Percentiles rank a stretch among this genome's conserved stretches.
These are phyloP conservation scores for Bruguiera gymnorhiza DNA, from an alignment of 345 rosid species.

Conservation along the genomic window DNA sequence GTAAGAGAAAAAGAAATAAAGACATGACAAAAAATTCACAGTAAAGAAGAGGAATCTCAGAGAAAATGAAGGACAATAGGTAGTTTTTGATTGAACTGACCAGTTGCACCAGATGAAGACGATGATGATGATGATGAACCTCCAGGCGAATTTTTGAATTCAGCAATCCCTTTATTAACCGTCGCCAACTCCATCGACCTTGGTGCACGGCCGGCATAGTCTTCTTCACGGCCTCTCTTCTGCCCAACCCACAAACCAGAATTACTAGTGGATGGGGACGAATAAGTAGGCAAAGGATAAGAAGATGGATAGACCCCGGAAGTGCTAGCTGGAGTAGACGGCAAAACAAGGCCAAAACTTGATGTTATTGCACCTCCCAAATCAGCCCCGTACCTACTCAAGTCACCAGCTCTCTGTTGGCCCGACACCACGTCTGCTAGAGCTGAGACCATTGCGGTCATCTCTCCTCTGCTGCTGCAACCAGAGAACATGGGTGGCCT, in stretches of 20 bases:
- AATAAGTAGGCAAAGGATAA: conserved; percentile 18
- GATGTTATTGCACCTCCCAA: conserved; percentile 12
- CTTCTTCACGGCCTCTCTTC: conserved; percentile 40
- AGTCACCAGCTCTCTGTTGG: conserved; percentile 4
- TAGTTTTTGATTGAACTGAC: not conserved
- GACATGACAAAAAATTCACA: not conserved
- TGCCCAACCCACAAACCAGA: conserved; percentile 36
- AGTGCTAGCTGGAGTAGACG: conserved; percentile 1
- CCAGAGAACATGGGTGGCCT: conserved; percentile 32
- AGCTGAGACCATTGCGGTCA: conserved; percentile 71
- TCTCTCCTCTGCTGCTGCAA: conserved; percentile 42
- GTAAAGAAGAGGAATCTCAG: not conserved
- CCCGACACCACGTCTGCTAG: conserved; percentile 64
- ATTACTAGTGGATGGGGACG: conserved; percentile 17
- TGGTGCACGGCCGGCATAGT: conserved; percentile 9
- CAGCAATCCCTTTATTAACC: conserved; percentile 28
- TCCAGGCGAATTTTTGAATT: conserved; percentile 18
- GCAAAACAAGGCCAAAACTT: conserved; percentile 10
- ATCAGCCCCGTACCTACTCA: conserved; percentile 1
- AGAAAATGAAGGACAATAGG: not conserved
- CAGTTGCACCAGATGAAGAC: conserved; percentile 39
- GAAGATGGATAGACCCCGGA: conserved; percentile 10
- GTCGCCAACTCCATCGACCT: conserved; percentile 25
- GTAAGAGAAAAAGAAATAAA: not conserved
- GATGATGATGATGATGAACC: conserved; percentile 34